Evolutionary conservation across 306 rosid genomes (phyloP), one percentile per base, ranked within the genome.

Genomic region (Quercus wislizeni): DNA sequence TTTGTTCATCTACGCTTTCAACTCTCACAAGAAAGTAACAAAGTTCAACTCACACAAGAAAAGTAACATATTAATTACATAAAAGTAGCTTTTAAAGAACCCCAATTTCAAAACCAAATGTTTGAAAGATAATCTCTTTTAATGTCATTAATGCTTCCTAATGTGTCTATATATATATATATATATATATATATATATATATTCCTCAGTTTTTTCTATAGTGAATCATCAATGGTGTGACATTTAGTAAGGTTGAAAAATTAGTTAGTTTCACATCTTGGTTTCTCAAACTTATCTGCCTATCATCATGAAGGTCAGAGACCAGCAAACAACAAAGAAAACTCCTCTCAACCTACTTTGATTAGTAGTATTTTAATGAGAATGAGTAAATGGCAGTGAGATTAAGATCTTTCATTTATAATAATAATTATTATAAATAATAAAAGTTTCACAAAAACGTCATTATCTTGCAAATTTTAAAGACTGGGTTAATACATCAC

Each of bases 381-480:
- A 25, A 25, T 14, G 8, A 25, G 68, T 27, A 64, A 63, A 30
- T 63, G 69, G 11, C 69, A 27, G n/a, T 3, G 38, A 33, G 72
- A 33, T 67, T 1, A 18, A 35, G 13, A 27, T 20, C 25, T 59
- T 20, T 18, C 14, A 2, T 33, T 12, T 67, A 9, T 7, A 17
- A 31, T 67, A 15, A 30, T 15, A 6, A 65, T 13, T 14, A 18
- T 38, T 77, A 1, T 73, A 54, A 23, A 55, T 67, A 71, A 78
- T 73, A 69, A 27, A 63, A 76, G 70, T 75, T 79, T 78, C 85
- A 82, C 76, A 84, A 82, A 23, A 74, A 92, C 76, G 92, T 94
- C 92, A 86, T 89, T 82, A 72, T 93, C 97, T 76, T 76, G 65
- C 65, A 76, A 65, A 87, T 85, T 83, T 81, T 86, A 49, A 49